A percentile compares a stretch with the other conserved stretches of the same genome.
phyloP scores from a whole-genome alignment of 345 rosid species.

The Arabidopsis suecica region DNA sequence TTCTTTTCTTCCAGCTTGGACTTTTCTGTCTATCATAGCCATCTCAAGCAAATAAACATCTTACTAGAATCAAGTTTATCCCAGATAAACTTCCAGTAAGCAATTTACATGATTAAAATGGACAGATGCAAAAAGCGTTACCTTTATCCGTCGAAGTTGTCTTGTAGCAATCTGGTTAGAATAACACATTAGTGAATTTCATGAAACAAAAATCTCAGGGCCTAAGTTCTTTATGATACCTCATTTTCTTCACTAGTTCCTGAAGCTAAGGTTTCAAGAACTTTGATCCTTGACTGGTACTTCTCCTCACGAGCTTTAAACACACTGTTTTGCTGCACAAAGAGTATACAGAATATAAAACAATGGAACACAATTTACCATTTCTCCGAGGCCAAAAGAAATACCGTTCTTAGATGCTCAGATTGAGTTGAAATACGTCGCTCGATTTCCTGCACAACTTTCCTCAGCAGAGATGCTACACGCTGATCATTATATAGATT shows the following conservation, averaged over 20 bases:
- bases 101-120: not conserved
- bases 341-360: conserved; percentile 20
- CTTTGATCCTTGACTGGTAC: conserved; percentile 79
- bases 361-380: conserved; percentile 2
- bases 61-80: not conserved
- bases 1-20: conserved; percentile 52
- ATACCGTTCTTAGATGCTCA: conserved; percentile 89
- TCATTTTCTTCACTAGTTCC: conserved; percentile 70
- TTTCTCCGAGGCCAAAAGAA: not conserved
- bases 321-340: conserved; percentile 85
- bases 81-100: not conserved
- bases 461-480: conserved; percentile 75
- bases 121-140: conserved; percentile 30
- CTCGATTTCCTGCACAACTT: conserved; percentile 90
- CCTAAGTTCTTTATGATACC: conserved; percentile 50
- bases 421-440: conserved; percentile 97
- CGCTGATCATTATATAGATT: conserved; percentile 60
- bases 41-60: conserved; percentile 37
- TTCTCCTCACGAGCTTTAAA: conserved; percentile 93
- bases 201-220: conserved; percentile 12
- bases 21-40: conserved; percentile 53
- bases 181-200: conserved; percentile 8
- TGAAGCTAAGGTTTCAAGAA: conserved; percentile 91
- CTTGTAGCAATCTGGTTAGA: conserved; percentile 54
- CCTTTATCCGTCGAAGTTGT: conserved; percentile 68